phyloP scores from a whole-genome alignment of 306 rosid genomes.

The Quercus variabilis region DNA sequence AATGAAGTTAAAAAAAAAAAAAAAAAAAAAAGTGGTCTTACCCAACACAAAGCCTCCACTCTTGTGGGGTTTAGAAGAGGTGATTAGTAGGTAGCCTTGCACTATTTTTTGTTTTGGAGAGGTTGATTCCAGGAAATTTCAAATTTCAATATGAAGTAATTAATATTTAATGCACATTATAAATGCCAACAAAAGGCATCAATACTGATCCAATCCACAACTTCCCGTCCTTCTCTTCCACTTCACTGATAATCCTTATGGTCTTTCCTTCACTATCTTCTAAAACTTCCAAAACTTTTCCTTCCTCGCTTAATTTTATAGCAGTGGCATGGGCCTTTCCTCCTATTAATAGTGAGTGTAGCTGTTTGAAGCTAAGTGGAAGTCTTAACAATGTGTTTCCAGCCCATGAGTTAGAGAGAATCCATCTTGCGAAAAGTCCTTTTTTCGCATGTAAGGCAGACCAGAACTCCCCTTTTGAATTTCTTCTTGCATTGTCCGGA shows the following conservation, averaged over 20 bases:
- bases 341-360: slow-evolving; percentile 58
- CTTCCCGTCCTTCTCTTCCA: slow-evolving; percentile 85
- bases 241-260: slow-evolving; percentile 70
- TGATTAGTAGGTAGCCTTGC: too few relatives aligned
- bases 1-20: too few relatives aligned
- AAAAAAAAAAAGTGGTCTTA: too few relatives aligned
- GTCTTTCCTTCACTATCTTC: slow-evolving; percentile 78
- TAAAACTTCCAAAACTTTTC: slow-evolving; percentile 58
- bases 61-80: too few relatives aligned
- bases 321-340: slow-evolving; percentile 69
- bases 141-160: too few relatives aligned
- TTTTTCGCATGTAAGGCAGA: slow-evolving; percentile 76
- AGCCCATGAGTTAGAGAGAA: slow-evolving; percentile 48
- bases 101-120: too few relatives aligned
- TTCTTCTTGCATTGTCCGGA: slow-evolving; percentile 81
- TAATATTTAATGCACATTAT: not conserved
- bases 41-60: too few relatives aligned
- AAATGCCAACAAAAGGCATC: slow-evolving; percentile 75
- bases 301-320: slow-evolving; percentile 53
- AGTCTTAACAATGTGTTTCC: slow-evolving; percentile 53
- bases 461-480: slow-evolving; percentile 76
- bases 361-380: slow-evolving; percentile 49
- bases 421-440: slow-evolving; percentile 39
- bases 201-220: slow-evolving; percentile 86
- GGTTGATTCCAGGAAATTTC: too few relatives aligned